Conservation (phyloP, 2,329 filamentous ascomycete species). For the Neonectria faginata region DNA sequence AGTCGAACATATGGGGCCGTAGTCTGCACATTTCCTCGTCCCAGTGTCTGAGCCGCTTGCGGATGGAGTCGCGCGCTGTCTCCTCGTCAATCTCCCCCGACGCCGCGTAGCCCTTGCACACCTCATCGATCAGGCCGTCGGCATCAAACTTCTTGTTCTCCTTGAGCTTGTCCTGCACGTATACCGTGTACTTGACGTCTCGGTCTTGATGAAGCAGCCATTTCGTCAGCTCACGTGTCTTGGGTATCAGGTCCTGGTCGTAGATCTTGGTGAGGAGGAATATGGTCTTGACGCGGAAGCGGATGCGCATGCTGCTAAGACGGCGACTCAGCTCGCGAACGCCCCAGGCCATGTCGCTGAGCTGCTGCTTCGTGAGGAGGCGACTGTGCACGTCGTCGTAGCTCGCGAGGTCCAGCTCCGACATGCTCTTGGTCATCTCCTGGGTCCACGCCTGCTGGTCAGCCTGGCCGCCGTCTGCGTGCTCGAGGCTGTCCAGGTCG, state of each 20-base stretch:
- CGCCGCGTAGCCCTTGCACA: constrained; percentile 58
- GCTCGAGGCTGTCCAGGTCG: constrained; percentile 56
- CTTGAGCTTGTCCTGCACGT: constrained; percentile 81
- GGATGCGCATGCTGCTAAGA: constrained; percentile 83
- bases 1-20: constrained; percentile 90
- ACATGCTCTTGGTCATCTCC: constrained; percentile 58
- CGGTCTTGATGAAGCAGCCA: constrained; percentile 84
- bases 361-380: constrained; percentile 92
- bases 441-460: constrained; percentile 69
- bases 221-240: constrained; percentile 79
- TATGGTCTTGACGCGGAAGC: constrained; percentile 82
- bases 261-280: constrained; percentile 94
- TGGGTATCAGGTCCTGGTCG: constrained; percentile 80
- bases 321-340: constrained; percentile 91
- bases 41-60: constrained; percentile 81
- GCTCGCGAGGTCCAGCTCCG: constrained; percentile 54
- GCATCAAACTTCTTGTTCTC: constrained; percentile 80
- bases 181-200: constrained; percentile 78
- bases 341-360: constrained; percentile 97
- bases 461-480: constrained; percentile 61
- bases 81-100: constrained; percentile 50
- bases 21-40: constrained; percentile 80
- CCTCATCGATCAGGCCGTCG: constrained; percentile 73
- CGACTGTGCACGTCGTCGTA: constrained; percentile 66
- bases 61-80: constrained; percentile 52